phyloP scores from a whole-genome alignment of 2,329 filamentous ascomycete genomes.

The Trichoderma sp. region DNA sequence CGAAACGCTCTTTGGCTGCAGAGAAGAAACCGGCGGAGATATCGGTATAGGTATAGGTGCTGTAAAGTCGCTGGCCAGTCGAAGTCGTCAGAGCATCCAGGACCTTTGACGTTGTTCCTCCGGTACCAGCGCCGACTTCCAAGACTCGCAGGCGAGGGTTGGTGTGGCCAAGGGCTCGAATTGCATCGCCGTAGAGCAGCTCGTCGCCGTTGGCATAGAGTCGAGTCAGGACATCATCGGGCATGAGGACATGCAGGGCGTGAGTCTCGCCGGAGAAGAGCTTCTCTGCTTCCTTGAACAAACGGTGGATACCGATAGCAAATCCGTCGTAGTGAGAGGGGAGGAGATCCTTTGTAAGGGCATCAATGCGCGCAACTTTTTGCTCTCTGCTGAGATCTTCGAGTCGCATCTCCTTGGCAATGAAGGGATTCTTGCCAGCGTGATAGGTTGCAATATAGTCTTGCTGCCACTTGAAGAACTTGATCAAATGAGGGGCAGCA shows the following conservation, averaged over 20 bases:
- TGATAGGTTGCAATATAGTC: constrained; percentile 4
- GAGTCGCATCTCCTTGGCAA: neutral
- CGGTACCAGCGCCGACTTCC: constrained; percentile 46
- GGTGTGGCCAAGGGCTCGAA: constrained; percentile 1
- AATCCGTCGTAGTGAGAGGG: neutral
- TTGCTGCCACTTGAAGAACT: constrained; percentile 26
- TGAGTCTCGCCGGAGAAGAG: constrained; percentile 24
- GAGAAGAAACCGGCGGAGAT: constrained; percentile 35
- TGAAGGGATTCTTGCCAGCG: constrained; percentile 2
- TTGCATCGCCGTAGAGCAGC: constrained; percentile 4
- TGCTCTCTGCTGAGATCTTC: neutral
- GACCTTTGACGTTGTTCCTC: constrained; percentile 28
- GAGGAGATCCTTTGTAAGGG: neutral
- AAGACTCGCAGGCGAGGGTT: constrained; percentile 35
- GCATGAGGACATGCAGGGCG: constrained; percentile 23
- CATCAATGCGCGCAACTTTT: constrained; percentile 17
- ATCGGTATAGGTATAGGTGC: constrained; percentile 38
- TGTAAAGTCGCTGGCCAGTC: neutral
- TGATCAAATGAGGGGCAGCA: constrained; percentile 21
- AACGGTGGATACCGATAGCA: neutral
- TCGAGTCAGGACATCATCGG: constrained; percentile 18
- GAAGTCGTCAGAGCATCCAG: neutral
- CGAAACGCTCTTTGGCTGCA: constrained; percentile 34
- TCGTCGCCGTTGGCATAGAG: constrained; percentile 16
- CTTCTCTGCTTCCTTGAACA: constrained; percentile 5